Evolutionary conservation across 2,329 filamentous ascomycete genomes (phyloP).

Genomic region (Thelonectria rubi): DNA sequence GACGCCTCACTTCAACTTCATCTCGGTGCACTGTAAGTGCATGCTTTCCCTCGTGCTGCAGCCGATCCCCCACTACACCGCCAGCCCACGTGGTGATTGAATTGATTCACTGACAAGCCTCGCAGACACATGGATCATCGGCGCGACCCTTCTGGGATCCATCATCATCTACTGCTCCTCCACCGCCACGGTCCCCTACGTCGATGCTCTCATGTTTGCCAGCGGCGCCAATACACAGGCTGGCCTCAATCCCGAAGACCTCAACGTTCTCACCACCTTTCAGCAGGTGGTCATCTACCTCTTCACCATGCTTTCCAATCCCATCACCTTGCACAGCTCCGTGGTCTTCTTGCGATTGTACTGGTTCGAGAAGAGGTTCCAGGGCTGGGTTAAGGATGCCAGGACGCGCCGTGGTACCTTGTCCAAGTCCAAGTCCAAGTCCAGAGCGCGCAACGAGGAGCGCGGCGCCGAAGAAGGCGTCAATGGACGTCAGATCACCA

Average conservation of each 20-base stretch:
- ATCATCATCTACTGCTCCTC: constrained; percentile 75
- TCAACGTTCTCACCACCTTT: constrained; percentile 74
- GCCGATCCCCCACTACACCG: constrained; percentile 19
- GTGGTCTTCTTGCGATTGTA: constrained; percentile 94
- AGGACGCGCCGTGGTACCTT: constrained; percentile 70
- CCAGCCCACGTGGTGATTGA: constrained; percentile 31
- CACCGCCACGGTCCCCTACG: constrained; percentile 72
- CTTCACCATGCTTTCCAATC: constrained; percentile 77
- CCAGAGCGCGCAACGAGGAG: constrained; percentile 56
- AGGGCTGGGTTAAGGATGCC: constrained; percentile 80
- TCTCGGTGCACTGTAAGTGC: constrained; percentile 77
- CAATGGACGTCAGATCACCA: constrained; percentile 70
- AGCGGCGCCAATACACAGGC: constrained; percentile 89
- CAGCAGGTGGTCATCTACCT: constrained; percentile 79
- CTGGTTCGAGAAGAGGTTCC: constrained; percentile 98
- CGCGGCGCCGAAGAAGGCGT: constrained; percentile 69
- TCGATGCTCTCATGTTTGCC: constrained; percentile 90
- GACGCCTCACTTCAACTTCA: constrained; percentile 80
- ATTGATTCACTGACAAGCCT: constrained; percentile 32
- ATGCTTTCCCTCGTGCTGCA: neutral
- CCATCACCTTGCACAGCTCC: constrained; percentile 83
- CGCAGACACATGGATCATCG: constrained; percentile 81
- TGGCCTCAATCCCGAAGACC: constrained; percentile 82
- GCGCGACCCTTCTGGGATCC: constrained; percentile 76
- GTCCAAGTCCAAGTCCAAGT: constrained; percentile 69